Percentiles rank a stretch among this genome's conserved stretches.
Conservation (phyloP, 768 basidiomycete genomes). For the Wakefieldia striispora region DNA sequence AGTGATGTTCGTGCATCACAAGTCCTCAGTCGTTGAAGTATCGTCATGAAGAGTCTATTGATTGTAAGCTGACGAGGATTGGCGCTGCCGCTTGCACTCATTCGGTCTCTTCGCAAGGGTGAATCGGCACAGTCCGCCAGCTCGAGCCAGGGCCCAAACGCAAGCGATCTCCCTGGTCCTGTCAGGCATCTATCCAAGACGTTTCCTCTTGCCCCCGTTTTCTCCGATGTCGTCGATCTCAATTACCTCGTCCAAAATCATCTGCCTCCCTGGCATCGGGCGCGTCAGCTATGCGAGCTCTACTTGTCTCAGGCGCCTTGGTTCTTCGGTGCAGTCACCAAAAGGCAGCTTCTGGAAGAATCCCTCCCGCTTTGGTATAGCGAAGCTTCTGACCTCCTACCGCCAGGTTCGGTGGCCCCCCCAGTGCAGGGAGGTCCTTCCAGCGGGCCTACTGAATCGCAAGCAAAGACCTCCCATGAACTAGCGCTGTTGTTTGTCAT, state of each 20-base stretch:
- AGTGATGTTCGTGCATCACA: constrained; percentile 32
- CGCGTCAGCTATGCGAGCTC: constrained; percentile 56
- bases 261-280: constrained; percentile 60
- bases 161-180: constrained; percentile 20
- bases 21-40: not conserved
- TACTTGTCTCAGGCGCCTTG: constrained; percentile 79
- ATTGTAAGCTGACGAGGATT: constrained; percentile 41
- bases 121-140: constrained; percentile 13
- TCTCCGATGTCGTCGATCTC: constrained; percentile 38
- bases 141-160: not conserved
- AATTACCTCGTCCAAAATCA: constrained; percentile 45
- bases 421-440: constrained; percentile 3
- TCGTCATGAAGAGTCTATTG: constrained; percentile 45
- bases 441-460: constrained; percentile 6
- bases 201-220: constrained; percentile 50
- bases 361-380: constrained; percentile 63
- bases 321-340: constrained; percentile 74
- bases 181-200: constrained; percentile 31
- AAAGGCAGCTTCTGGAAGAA: constrained; percentile 61
- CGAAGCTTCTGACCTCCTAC: constrained; percentile 38
- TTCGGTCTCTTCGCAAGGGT: constrained; percentile 17
- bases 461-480: constrained; percentile 48
- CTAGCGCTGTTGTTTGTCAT: constrained; percentile 61
- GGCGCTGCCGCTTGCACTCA: not conserved
- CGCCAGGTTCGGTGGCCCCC: constrained; percentile 27